Percentiles rank a stretch among this genome's conserved stretches.
phyloP scores from a whole-genome alignment of 257 asterid species.

The Solanum rostratum region DNA sequence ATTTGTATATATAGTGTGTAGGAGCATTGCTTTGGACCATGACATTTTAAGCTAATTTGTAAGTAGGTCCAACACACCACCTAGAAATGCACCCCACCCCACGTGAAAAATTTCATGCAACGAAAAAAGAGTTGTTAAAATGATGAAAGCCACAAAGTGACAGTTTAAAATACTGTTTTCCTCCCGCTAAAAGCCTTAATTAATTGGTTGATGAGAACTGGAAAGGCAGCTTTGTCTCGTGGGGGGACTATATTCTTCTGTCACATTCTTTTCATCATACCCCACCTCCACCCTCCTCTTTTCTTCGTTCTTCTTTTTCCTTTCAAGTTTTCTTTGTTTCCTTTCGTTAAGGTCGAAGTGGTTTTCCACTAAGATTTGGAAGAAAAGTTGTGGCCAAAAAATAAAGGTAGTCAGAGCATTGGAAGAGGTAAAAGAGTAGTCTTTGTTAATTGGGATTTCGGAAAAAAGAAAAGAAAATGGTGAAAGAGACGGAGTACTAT shows the following conservation, averaged over 20 bases:
- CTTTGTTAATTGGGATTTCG: neutral
- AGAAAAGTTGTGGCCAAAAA: neutral
- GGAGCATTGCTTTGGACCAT: neutral
- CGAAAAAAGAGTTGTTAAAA: slow-evolving; percentile 15
- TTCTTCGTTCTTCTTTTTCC: neutral
- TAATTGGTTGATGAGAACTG: slow-evolving; percentile 38
- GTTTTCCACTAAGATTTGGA: neutral
- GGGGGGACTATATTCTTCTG: slow-evolving; percentile 10
- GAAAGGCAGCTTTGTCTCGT: slow-evolving; percentile 38
- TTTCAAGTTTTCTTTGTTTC: neutral
- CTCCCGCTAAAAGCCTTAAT: slow-evolving; percentile 71
- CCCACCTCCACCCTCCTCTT: neutral
- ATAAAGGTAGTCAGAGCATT: neutral
- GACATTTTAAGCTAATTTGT: neutral
- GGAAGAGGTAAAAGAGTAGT: neutral
- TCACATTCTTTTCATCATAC: slow-evolving; percentile 8
- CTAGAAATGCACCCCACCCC: neutral
- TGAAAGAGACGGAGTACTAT: slow-evolving; percentile 77
- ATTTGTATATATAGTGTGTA: neutral
- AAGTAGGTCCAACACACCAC: neutral
- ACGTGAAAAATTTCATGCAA: too few relatives aligned
- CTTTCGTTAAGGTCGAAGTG: neutral
- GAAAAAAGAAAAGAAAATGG: slow-evolving; percentile 28
- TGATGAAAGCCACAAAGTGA: slow-evolving; percentile 65
- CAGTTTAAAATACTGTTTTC: slow-evolving; percentile 58